Base-by-base conservation (phyloP, 768 basidiomycete species). In the Lentinula sp. region DNA sequence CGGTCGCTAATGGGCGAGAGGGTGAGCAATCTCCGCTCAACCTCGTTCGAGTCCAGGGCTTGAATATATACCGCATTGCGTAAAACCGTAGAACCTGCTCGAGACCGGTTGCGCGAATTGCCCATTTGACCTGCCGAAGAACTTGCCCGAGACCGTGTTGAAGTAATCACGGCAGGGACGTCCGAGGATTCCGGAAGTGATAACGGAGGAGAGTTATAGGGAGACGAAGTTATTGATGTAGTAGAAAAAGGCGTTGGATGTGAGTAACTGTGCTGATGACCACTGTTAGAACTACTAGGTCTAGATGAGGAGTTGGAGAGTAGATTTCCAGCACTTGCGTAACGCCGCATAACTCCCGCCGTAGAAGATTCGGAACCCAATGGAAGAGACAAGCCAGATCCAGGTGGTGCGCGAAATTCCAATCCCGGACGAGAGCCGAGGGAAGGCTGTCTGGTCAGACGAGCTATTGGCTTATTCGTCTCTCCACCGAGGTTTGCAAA, bases 1-100 rank as follows among this genome's bases (percentile, higher is more conserved):
- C 55, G 23, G 46, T 23, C 37, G 21, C 23, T n/a, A 32, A 23
- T 21, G 23, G 55, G 28, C 10, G 55, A 13, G 21, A 46, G 35
- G n/a, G 31, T 35, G 15, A 59, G 46, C 35, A 59, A n/a, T 35
- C 57, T 46, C 3, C 48, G 43, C 31, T 46, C 57, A 48, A 59
- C 46, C 45, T 59, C 57, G 8, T 23, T 59, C 37, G 57, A 59
- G 40, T 59, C 57, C 32, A 59, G 21, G 35, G 57, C 48, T 28
- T 59, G 31, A 40, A 59, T 59, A 18, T 59, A 59, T 21, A 59
- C 57, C 42, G 57, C 57, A 48, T 59, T 59, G 11, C 57, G 31
- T 10, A 59, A 40, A 31, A 28, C 31, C 13, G 57, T 59, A 11
- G 57, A 59, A 16, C 46, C 46, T 46, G 57, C 43, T 50, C 57